phyloP scores from a whole-genome alignment of 495 filamentous ascomycete species.

The Neurospora sublineolata region DNA sequence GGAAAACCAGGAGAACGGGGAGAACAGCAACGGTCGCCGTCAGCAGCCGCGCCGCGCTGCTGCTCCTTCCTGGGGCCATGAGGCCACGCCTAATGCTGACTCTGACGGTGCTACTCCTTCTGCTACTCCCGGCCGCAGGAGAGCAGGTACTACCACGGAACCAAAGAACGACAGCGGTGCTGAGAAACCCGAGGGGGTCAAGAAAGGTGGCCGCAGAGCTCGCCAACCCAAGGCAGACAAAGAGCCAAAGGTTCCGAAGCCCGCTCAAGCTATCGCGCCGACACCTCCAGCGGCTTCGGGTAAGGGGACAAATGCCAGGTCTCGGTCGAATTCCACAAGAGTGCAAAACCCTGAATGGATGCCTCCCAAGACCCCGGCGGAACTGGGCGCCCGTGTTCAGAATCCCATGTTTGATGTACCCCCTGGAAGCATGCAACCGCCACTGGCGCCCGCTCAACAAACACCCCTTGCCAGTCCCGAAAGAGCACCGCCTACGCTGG shows the following conservation, averaged over 20 bases:
- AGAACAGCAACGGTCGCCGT: conserved; percentile 36
- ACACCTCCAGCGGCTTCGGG: conserved; percentile 21
- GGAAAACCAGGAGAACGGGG: conserved; percentile 38
- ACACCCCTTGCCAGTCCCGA: conserved; percentile 27
- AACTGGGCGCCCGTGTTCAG: conserved; percentile 16
- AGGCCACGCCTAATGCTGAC: conserved; percentile 36
- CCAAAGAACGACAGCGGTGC: conserved; percentile 37
- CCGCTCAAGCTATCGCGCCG: conserved; percentile 29
- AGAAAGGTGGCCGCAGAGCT: conserved; percentile 30
- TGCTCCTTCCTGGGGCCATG: conserved; percentile 39
- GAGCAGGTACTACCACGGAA: conserved; percentile 25
- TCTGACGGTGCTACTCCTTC: conserved; percentile 43
- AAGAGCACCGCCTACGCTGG: conserved; percentile 18
- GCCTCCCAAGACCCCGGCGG: conserved; percentile 21
- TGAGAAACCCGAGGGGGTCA: conserved; percentile 44
- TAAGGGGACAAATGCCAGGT: conserved; percentile 26
- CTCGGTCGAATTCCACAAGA: conserved; percentile 34
- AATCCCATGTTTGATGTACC: conserved; percentile 26
- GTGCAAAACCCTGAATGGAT: conserved; percentile 28
- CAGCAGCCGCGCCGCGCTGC: conserved; percentile 40
- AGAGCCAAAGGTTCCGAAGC: conserved; percentile 19
- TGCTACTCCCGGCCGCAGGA: conserved; percentile 39
- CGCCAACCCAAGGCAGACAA: conserved; percentile 35
- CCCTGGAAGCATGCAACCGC: conserved; percentile 26
- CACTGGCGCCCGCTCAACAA: conserved; percentile 22